Evolutionary conservation across 2,329 filamentous ascomycete genomes (phyloP).

Genomic region (Emergomyces pasteurianus): DNA sequence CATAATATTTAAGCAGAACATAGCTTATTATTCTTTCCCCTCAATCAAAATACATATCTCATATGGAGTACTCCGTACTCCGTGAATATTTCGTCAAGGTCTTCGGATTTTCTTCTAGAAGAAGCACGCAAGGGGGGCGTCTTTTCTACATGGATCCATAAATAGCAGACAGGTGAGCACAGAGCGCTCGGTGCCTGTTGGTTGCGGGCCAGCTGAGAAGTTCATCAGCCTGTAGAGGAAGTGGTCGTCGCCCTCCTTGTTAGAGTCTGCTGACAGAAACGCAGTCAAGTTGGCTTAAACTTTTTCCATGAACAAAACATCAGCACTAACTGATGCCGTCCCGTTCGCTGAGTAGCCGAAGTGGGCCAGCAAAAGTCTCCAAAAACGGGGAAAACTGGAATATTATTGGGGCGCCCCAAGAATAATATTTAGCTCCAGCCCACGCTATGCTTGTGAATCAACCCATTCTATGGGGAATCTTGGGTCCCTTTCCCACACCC

Average conservation of each 20-base stretch:
- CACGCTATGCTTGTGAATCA: neutral
- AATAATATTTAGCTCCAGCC: neutral
- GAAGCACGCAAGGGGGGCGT: neutral
- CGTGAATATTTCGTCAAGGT: neutral
- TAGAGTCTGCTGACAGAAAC: neutral
- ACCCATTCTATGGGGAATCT: neutral
- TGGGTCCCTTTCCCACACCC: neutral
- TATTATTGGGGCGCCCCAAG: neutral
- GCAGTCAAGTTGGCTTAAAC: neutral
- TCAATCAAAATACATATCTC: neutral
- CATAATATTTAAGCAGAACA: neutral
- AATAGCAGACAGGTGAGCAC: neutral
- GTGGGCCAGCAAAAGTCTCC: neutral
- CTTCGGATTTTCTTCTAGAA: neutral
- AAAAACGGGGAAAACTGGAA: neutral
- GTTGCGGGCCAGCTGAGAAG: too few relatives aligned
- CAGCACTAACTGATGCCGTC: neutral
- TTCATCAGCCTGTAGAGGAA: neutral
- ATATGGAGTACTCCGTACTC: neutral
- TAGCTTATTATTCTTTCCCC: neutral
- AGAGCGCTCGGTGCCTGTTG: too few relatives aligned
- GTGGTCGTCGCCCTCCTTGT: too few relatives aligned
- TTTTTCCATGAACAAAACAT: neutral
- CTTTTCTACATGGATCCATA: neutral
- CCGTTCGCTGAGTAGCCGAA: too few relatives aligned